phyloP scores from a whole-genome alignment of 805 yeast genomes.

The Candida insectalens region DNA sequence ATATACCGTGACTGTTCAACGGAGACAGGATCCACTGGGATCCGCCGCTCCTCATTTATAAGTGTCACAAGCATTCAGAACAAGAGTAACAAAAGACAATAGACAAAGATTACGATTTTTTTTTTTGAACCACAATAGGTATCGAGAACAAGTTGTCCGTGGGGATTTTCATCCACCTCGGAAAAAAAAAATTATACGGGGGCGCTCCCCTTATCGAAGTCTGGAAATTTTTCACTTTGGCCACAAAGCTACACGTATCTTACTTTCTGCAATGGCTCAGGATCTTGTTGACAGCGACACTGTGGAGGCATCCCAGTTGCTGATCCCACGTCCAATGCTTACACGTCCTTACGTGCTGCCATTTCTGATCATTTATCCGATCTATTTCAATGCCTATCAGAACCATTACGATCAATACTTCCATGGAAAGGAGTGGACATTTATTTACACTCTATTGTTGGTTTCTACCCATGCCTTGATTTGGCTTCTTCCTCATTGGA shows the following conservation, averaged over 20 bases:
- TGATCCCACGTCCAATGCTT: slow-evolving; percentile 53
- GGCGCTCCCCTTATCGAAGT: no score
- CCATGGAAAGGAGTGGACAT: slow-evolving; percentile 93
- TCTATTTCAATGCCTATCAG: slow-evolving; percentile 54
- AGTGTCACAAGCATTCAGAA: slow-evolving; percentile 23
- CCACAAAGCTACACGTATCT: no score
- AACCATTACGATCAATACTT: slow-evolving; percentile 71
- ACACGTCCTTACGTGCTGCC: slow-evolving; percentile 78
- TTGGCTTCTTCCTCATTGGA: slow-evolving; percentile 94
- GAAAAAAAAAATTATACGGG: no score
- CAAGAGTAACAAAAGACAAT: not conserved
- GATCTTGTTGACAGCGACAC: slow-evolving; percentile 59
- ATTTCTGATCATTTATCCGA: slow-evolving; percentile 68
- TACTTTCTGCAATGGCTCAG: slow-evolving; percentile 19
- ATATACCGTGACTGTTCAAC: slow-evolving; percentile 73
- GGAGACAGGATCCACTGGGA: slow-evolving; percentile 59
- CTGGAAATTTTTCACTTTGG: no score
- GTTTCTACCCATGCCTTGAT: slow-evolving; percentile 65
- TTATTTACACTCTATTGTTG: slow-evolving; percentile 70
- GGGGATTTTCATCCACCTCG: no score
- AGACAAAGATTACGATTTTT: not conserved
- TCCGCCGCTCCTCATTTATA: slow-evolving; percentile 64
- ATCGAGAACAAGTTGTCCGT: no score
- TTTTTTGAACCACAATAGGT: no score
- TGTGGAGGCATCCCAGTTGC: slow-evolving; percentile 61